Evolutionary conservation across 441 rosid species (phyloP).

Genomic region (Dalechampia spathulata): DNA sequence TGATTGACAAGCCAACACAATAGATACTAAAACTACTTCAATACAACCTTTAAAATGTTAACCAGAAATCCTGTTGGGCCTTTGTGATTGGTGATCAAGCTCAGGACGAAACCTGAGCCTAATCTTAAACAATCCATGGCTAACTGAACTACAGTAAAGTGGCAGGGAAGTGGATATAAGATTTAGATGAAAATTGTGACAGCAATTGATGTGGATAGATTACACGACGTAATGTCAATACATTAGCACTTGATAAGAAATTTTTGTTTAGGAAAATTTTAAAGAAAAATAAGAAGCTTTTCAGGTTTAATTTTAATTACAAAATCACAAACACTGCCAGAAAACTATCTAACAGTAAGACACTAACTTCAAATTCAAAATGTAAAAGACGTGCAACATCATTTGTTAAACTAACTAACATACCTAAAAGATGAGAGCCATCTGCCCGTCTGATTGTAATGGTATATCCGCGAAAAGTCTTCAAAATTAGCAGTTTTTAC

Average conservation of each 20-base stretch:
- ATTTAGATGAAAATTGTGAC: background rate
- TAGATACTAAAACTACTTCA: background rate
- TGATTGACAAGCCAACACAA: background rate
- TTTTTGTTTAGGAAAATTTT: background rate
- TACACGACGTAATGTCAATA: background rate
- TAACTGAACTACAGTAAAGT: background rate
- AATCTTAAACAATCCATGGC: background rate
- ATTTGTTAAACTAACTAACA: background rate
- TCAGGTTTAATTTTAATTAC: background rate
- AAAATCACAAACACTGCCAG: background rate
- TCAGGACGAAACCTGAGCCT: background rate
- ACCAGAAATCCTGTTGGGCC: too few species aligned
- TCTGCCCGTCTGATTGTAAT: constrained; percentile 55
- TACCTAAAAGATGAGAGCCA: constrained; percentile 72
- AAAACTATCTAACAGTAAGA: background rate
- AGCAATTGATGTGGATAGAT: background rate
- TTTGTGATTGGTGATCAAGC: background rate
- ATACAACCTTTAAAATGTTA: too few species aligned
- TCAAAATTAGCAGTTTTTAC: constrained; percentile 47
- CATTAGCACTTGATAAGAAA: background rate
- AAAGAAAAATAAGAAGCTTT: background rate
- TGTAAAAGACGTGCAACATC: background rate
- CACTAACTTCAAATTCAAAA: background rate
- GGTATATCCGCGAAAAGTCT: constrained; percentile 37
- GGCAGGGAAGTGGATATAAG: background rate